A percentile compares a stretch with the other conserved stretches of the same genome.
These are phyloP conservation scores for Syncephalastrum monosporum DNA, from an alignment of 371 early-diverging fungal species.

Conservation along the genomic window DNA sequence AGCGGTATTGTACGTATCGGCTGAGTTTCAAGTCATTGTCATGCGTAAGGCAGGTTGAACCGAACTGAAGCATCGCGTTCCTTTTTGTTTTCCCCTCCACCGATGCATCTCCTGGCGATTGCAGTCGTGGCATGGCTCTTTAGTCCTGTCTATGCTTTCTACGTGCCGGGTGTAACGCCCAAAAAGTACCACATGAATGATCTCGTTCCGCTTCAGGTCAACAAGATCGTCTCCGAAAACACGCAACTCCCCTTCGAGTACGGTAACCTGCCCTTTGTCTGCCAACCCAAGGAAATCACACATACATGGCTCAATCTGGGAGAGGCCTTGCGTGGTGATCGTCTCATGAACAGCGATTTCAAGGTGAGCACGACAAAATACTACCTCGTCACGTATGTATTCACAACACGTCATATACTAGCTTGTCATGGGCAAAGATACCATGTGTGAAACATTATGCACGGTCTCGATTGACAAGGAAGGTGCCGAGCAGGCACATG, in stretches of 20 bases:
- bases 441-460: conserved; percentile 49
- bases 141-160: conserved; percentile 48
- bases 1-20: too few relatives aligned
- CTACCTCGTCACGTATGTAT: too few relatives aligned
- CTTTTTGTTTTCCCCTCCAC: too few relatives aligned
- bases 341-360: conserved; percentile 58
- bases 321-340: conserved; percentile 81
- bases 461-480: conserved; percentile 28
- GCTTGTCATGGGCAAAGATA: conserved; percentile 27
- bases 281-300: conserved; percentile 48
- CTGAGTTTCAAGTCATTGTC: too few relatives aligned
- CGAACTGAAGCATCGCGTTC: too few relatives aligned
- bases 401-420: not conserved
- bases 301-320: conserved; percentile 72
- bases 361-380: conserved; percentile 25
- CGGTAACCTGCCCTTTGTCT: conserved; percentile 68
- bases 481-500: conserved; percentile 42
- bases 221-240: conserved; percentile 67
- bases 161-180: conserved; percentile 77
- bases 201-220: conserved; percentile 66
- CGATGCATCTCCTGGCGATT: conserved; percentile 1
- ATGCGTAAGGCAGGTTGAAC: too few relatives aligned
- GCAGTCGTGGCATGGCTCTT: not conserved
- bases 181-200: conserved; percentile 58
- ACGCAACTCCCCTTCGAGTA: conserved; percentile 74